A percentile compares a stretch with the other conserved stretches of the same genome.
These are phyloP conservation scores for Metschnikowia amazonensis DNA, from an alignment of 805 yeast species.

Conservation along the genomic window DNA sequence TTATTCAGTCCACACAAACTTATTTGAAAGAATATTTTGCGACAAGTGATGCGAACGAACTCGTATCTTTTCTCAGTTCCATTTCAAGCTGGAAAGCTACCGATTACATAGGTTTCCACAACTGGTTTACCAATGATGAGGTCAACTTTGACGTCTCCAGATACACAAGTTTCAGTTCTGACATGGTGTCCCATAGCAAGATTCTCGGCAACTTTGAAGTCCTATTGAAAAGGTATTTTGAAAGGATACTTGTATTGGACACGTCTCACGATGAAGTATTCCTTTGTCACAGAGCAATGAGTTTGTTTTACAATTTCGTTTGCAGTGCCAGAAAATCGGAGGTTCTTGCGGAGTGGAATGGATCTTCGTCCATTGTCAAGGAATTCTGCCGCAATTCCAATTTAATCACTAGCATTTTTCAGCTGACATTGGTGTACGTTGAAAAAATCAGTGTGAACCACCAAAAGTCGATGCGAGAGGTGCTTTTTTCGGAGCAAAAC, in stretches of 20 bases:
- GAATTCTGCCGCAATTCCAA: slow-evolving; percentile 3
- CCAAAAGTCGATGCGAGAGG: neutral
- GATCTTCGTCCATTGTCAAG: neutral
- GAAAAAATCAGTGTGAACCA: neutral
- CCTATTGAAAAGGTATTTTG: neutral
- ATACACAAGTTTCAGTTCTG: neutral
- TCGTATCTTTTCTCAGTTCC: slow-evolving; percentile 13
- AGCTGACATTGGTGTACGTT: slow-evolving; percentile 1
- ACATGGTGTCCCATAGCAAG: neutral
- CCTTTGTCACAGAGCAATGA: slow-evolving; percentile 8
- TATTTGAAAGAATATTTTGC: slow-evolving; percentile 25
- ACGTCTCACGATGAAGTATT: neutral
- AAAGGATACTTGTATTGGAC: neutral
- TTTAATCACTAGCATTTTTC: neutral
- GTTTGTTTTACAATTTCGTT: slow-evolving; percentile 27
- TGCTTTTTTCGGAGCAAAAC: neutral
- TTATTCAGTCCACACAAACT: slow-evolving; percentile 32
- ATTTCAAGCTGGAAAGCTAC: slow-evolving; percentile 26
- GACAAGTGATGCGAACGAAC: slow-evolving; percentile 11
- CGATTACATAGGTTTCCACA: slow-evolving; percentile 28
- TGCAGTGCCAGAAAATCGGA: slow-evolving; percentile 25
- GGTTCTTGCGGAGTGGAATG: slow-evolving; percentile 11
- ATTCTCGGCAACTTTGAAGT: neutral
- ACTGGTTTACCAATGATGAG: slow-evolving; percentile 29
- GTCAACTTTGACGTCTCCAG: slow-evolving; percentile 7